These are phyloP conservation scores for Verbascum thapsus DNA, from an alignment of 257 asterid species.

Conservation along the genomic window DNA sequence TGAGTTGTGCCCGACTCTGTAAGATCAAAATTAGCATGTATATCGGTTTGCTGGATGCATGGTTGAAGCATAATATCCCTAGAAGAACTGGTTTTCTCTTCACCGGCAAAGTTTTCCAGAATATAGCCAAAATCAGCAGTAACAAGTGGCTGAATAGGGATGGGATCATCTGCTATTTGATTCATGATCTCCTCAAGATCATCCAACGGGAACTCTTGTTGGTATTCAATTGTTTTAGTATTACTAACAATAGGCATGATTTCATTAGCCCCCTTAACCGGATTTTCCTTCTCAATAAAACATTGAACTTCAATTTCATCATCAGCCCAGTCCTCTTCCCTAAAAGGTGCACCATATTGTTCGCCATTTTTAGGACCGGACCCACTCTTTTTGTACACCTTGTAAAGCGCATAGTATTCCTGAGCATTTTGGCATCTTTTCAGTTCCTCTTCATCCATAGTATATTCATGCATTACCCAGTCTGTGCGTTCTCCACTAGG, in stretches of 20 bases:
- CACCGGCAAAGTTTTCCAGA: no score
- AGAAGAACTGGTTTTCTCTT: no score
- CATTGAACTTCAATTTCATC: conserved; percentile 43
- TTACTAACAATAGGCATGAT: conserved; percentile 25
- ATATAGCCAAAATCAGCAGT: conserved; percentile 35
- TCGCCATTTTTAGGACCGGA: conserved; percentile 97
- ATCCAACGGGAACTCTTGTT: conserved; percentile 30
- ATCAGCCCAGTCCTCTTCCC: conserved; percentile 92
- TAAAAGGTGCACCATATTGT: conserved; percentile 91
- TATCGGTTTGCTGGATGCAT: no score
- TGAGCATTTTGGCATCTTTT: conserved; percentile 51
- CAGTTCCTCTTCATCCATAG: conserved; percentile 81
- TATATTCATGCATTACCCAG: conserved; percentile 99
- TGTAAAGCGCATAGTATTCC: conserved; percentile 83
- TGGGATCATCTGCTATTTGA: conserved; percentile 41
- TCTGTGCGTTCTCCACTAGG: conserved; percentile 88
- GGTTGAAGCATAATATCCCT: no score
- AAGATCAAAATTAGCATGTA: conserved; percentile 56
- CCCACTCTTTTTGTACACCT: conserved; percentile 92
- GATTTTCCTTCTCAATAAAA: conserved; percentile 33
- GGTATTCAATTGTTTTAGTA: conserved; percentile 16
- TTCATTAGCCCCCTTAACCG: conserved; percentile 32
- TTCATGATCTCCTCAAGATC: conserved; percentile 67
- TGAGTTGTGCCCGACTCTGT: conserved; percentile 48
- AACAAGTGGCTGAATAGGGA: conserved; percentile 32